A percentile compares a stretch with the other conserved stretches of the same genome.
phyloP scores from a whole-genome alignment of 2,329 filamentous ascomycete genomes.

The Clarireedia hainanense region DNA sequence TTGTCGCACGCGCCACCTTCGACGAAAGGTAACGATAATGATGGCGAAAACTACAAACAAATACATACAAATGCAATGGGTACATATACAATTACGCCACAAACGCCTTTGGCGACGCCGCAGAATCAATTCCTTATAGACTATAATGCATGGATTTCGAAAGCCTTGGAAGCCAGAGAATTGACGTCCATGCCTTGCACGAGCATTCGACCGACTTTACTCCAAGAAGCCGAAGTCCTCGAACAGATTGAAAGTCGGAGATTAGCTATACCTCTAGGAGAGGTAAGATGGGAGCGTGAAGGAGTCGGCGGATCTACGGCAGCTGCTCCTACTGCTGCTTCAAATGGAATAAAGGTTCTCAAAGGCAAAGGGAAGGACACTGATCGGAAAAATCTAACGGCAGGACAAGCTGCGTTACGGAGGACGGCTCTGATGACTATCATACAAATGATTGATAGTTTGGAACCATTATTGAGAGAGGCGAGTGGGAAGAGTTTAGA shows the following conservation, averaged over 20 bases:
- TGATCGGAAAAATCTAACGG: constrained; percentile 26
- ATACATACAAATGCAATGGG: constrained; percentile 60
- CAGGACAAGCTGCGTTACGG: constrained; percentile 65
- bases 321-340: constrained; percentile 40
- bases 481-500: constrained; percentile 80
- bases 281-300: constrained; percentile 82
- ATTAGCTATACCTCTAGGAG: constrained; percentile 78
- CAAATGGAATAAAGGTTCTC: constrained; percentile 41
- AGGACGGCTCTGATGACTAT: constrained; percentile 75
- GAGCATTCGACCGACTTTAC: constrained; percentile 63
- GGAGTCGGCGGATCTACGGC: constrained; percentile 47
- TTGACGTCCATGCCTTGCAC: constrained; percentile 72
- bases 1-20: constrained; percentile 59
- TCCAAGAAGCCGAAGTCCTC: constrained; percentile 71
- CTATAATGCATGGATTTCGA: constrained; percentile 75
- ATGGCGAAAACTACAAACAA: constrained; percentile 51
- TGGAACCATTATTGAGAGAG: constrained; percentile 77
- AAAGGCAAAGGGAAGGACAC: constrained; percentile 26
- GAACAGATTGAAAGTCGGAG: constrained; percentile 64
- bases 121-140: constrained; percentile 76
- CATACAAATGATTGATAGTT: constrained; percentile 73
- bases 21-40: constrained; percentile 28
- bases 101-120: constrained; percentile 72
- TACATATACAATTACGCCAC: constrained; percentile 74
- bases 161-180: constrained; percentile 64